Base-by-base conservation (phyloP, 2,329 filamentous ascomycete species). In the Ophiostoma pallidulum region DNA sequence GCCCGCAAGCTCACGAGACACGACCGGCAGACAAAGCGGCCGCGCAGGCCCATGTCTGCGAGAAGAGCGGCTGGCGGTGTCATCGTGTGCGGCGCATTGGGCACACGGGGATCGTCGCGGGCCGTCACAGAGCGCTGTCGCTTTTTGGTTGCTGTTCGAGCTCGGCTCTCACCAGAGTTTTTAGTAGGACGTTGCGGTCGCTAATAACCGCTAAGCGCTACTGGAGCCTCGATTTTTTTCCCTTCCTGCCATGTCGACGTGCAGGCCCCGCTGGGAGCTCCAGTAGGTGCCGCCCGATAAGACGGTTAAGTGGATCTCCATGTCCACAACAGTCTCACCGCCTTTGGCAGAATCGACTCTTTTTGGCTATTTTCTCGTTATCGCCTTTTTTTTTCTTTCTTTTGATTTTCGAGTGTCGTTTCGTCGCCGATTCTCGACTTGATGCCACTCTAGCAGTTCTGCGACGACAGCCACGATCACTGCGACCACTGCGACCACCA, bases 21-120 rank as follows among this genome's bases (percentile, higher is more conserved):
- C 9, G 53, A 46, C 41, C 54, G 51, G 41, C 56, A 58, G 12
- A 58, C 44, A 48, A 53, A 57, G 4, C 18, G 48, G 31, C 49
- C 26, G 36, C 48, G 43, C 37, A 46, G 12, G 22, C 50, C 44
- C 41, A 57, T 35, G 41, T 56, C 54, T 14, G 41, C 26, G 6
- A 54, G n/a, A 18, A 54, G 26, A 31, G 48, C 19, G 20, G 44
- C 40, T 24, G 49, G 43, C n/a, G 50, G 35, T 36, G 44, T 40
- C 54, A 53, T 56, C 22, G 35, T 5, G 24, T 5, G 24, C 24
- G 24, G 10, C 24, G 10, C 24, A 28, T 28, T 14, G 26, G 12
- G 18, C n/a, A n/a, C n/a, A 22, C n/a, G 4, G 40, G 33, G 36
- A 29, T 10, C 18, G 24, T 36, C 14, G 35, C 5, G 33, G 10